Base-by-base conservation (phyloP, 345 rosid genomes). In the Erysimum cheiranthoides region DNA sequence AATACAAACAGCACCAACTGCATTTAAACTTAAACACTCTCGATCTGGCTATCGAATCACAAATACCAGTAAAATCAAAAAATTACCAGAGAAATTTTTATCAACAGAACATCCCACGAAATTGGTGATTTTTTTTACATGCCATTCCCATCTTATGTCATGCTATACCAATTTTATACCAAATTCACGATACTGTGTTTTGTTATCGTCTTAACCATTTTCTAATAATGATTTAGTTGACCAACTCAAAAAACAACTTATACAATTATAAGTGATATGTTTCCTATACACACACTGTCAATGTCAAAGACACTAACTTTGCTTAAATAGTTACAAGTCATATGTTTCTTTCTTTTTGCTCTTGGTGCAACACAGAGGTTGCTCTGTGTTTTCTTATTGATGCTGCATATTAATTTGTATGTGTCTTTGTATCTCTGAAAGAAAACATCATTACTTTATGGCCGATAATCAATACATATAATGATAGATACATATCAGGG, bases 351-450 rank as follows among this genome's bases (percentile, higher is more conserved):
- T 34, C 34, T 3, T 50, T 71, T 9, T 14, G 28, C 28, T 49
- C 39, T 62, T 28, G 21, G 54, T 52, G 3, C 45, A 73, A 53
- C 51, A 45, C 66, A 56, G 66, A 74, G 58, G 11, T 1, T 74
- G 59, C 78, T 65, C 78, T 65, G 58, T 56, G 45, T 45, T 53
- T 5, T 65, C 64, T n/a, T 8, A 56, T 35, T 56, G 9, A 8
- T 51, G 39, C 50, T 34, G 66, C 74, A 32, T 17, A 17, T 47
- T 61, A 57, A 16, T 57, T 16, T 56, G 7, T 56, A 4, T 16
- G 25, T 38, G 40, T 47, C 32, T 39, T 35, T 40, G 25, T 1
- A 21, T 21, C 25, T 21, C 25, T 21, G 25, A 21, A 21, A 21
- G 32, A 4, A 39, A 61, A 25, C 39, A 8, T 8, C n/a, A 28